A percentile compares a stretch with the other conserved stretches of the same genome.
phyloP scores from a whole-genome alignment of 2,329 filamentous ascomycete genomes.

The Exophiala dermatitidis region DNA sequence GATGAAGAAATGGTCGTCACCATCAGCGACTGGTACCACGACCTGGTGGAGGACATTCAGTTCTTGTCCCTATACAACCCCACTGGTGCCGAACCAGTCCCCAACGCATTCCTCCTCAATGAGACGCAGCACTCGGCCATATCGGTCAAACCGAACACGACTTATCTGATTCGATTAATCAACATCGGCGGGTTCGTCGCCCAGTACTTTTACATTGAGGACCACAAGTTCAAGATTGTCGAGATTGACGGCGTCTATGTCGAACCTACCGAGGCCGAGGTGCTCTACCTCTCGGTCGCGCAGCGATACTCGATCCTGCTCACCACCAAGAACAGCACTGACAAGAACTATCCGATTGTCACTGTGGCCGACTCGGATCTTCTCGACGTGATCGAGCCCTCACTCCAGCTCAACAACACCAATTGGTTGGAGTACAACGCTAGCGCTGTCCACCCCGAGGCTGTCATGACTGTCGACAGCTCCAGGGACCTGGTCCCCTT shows the following conservation, averaged over 20 bases:
- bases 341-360: constrained; percentile 57
- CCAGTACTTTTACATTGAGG: constrained; percentile 44
- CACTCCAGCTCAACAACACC: constrained; percentile 38
- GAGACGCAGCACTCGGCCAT: constrained; percentile 57
- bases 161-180: constrained; percentile 65
- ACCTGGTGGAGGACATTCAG: constrained; percentile 50
- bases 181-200: constrained; percentile 65
- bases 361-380: constrained; percentile 31
- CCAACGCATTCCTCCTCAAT: constrained; percentile 59
- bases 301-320: constrained; percentile 46
- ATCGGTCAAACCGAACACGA: constrained; percentile 57
- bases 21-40: constrained; percentile 68
- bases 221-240: constrained; percentile 34
- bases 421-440: constrained; percentile 59
- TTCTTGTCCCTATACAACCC: constrained; percentile 43
- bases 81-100: constrained; percentile 58
- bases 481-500: constrained; percentile 53
- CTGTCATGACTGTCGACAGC: constrained; percentile 26
- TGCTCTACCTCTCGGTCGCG: constrained; percentile 58
- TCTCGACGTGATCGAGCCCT: constrained; percentile 33
- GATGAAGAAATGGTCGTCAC: constrained; percentile 58
- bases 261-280: constrained; percentile 45
- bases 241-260: constrained; percentile 34
- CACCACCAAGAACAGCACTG: constrained; percentile 53
- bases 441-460: constrained; percentile 37